Evolutionary conservation across 1,284 basidiomycete genomes (phyloP).

Genomic region (Apiotrichum domesticum): DNA sequence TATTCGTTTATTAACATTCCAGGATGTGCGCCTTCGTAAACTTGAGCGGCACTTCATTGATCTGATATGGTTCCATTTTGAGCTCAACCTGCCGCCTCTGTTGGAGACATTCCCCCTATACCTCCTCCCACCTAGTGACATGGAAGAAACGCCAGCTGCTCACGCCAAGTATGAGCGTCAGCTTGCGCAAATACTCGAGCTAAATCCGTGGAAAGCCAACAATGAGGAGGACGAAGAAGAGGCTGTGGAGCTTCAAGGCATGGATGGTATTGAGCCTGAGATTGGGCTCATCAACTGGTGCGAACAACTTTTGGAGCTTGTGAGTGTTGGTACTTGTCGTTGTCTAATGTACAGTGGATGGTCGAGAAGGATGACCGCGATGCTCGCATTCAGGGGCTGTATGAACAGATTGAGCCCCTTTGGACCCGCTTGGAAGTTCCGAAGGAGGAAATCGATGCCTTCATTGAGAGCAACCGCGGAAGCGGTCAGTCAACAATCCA

Average conservation of each 20-base stretch:
- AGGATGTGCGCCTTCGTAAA: slow-evolving; percentile 28
- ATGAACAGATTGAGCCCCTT: slow-evolving; percentile 42
- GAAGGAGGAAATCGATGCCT: slow-evolving; percentile 39
- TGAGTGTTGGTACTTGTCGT: slow-evolving; percentile 11
- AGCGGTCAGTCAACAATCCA: slow-evolving; percentile 35
- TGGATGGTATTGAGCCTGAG: slow-evolving; percentile 42
- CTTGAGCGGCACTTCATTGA: slow-evolving; percentile 36
- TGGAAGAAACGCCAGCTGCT: slow-evolving; percentile 30
- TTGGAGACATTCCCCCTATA: slow-evolving; percentile 23
- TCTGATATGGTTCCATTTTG: slow-evolving; percentile 38
- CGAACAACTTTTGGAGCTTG: slow-evolving; percentile 29
- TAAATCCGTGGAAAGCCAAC: slow-evolving; percentile 19
- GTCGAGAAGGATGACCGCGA: slow-evolving; percentile 33
- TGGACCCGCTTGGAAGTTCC: slow-evolving; percentile 39
- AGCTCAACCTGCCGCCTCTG: slow-evolving; percentile 37
- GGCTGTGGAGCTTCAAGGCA: slow-evolving; percentile 24
- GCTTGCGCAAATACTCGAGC: slow-evolving; percentile 21
- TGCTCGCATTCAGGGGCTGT: slow-evolving; percentile 39
- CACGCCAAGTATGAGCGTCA: slow-evolving; percentile 27
- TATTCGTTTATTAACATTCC: not conserved
- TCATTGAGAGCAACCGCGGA: slow-evolving; percentile 44
- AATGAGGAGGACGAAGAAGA: slow-evolving; percentile 26
- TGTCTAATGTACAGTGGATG: slow-evolving; percentile 26
- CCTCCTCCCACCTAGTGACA: slow-evolving; percentile 22
- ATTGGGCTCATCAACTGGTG: slow-evolving; percentile 39